phyloP scores from a whole-genome alignment of 2,329 filamentous ascomycete genomes.

The Penicillium sp. region DNA sequence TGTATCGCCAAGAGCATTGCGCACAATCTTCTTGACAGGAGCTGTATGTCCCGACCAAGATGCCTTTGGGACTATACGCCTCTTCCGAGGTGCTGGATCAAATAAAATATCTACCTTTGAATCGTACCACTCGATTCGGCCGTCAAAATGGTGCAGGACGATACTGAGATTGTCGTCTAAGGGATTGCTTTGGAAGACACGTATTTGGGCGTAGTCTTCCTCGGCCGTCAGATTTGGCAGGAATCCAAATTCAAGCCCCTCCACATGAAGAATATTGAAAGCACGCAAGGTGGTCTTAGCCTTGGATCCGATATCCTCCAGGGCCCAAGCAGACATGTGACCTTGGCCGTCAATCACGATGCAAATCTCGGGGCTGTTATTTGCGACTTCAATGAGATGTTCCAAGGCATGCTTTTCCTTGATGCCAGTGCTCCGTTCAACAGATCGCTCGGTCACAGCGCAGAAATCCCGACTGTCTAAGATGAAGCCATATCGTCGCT shows the following conservation, averaged over 20 bases:
- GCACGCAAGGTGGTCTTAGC: constrained; percentile 67
- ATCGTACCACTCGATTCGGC: constrained; percentile 80
- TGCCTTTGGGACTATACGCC: constrained; percentile 65
- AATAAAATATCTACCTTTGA: constrained; percentile 79
- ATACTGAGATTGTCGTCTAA: constrained; percentile 69
- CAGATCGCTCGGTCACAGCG: constrained; percentile 74
- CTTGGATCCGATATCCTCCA: constrained; percentile 82
- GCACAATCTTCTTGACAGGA: constrained; percentile 81
- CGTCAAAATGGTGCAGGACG: constrained; percentile 82
- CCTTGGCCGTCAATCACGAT: constrained; percentile 82
- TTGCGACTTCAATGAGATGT: constrained; percentile 83
- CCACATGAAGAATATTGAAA: constrained; percentile 85
- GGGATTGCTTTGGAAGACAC: constrained; percentile 70
- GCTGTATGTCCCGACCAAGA: constrained; percentile 84
- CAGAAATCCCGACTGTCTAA: constrained; percentile 81
- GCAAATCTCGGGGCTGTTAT: constrained; percentile 83
- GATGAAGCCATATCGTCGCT: constrained; percentile 73
- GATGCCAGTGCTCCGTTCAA: constrained; percentile 64
- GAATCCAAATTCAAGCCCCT: constrained; percentile 56
- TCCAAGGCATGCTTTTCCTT: constrained; percentile 75
- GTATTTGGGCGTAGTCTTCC: constrained; percentile 69
- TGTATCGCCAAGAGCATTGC: constrained; percentile 79
- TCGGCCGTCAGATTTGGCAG: constrained; percentile 31
- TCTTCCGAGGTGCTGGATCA: constrained; percentile 66
- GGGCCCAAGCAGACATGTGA: constrained; percentile 87